These are phyloP conservation scores for Agaricus blazei DNA, from an alignment of 768 basidiomycete species.

Conservation along the genomic window DNA sequence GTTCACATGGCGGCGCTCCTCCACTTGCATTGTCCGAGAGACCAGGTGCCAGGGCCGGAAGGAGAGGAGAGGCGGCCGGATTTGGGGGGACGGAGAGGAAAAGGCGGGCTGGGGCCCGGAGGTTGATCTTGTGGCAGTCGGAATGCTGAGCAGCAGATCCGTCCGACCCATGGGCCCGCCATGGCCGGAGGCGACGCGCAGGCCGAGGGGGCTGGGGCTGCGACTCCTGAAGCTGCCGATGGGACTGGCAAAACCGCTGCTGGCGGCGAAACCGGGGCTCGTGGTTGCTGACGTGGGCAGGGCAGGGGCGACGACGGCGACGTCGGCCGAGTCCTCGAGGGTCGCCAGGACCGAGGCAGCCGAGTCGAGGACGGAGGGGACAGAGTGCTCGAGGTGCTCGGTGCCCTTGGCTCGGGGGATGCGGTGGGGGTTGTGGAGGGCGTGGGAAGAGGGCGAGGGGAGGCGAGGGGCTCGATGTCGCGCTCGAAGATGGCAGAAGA, in stretches of 20 bases:
- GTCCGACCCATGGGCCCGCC: constrained; percentile 24
- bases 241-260: constrained; percentile 62
- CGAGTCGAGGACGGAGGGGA: constrained; percentile 81
- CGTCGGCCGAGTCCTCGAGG: constrained; percentile 30
- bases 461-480: constrained; percentile 70
- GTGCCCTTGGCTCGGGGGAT: constrained; percentile 68
- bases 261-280: constrained; percentile 8
- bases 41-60: too few relatives aligned
- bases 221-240: constrained; percentile 65
- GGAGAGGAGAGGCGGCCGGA: too few relatives aligned
- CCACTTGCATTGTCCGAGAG: too few relatives aligned
- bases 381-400: constrained; percentile 71
- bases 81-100: too few relatives aligned
- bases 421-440: constrained; percentile 75
- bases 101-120: too few relatives aligned
- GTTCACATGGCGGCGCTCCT: too few relatives aligned
- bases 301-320: constrained; percentile 60
- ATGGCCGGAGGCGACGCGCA: constrained; percentile 8
- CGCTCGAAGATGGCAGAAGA: constrained; percentile 91
- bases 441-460: constrained; percentile 32
- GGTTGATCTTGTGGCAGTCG: too few relatives aligned
- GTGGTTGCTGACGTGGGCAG: constrained; percentile 5
- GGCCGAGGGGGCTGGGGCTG: constrained; percentile 57
- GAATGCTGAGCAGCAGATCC: constrained; percentile 46
- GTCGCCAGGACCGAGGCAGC: constrained; percentile 70